phyloP scores from a whole-genome alignment of 805 yeast species.

The Cyberlindnera galapagoensis region DNA sequence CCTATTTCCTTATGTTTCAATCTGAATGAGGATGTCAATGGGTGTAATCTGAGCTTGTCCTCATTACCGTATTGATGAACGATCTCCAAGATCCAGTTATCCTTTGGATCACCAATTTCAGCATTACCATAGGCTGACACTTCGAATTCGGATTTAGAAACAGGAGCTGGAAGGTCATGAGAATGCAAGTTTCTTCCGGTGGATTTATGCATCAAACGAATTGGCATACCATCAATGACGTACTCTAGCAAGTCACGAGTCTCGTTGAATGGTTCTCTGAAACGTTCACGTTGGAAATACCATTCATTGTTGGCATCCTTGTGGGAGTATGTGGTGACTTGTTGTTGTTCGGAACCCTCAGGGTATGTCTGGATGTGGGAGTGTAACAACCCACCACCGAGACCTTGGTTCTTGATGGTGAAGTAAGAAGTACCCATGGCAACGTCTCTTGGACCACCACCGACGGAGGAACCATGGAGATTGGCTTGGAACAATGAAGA shows the following conservation, averaged over 20 bases:
- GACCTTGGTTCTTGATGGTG: conserved; percentile 55
- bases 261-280: conserved; percentile 27
- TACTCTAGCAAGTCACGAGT: conserved; percentile 22
- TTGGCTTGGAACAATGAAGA: conserved; percentile 79
- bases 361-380: conserved; percentile 71
- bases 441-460: conserved; percentile 61
- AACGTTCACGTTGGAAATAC: conserved; percentile 54
- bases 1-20: conserved; percentile 60
- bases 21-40: conserved; percentile 79
- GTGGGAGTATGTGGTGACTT: conserved; percentile 71
- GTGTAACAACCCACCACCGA: conserved; percentile 68
- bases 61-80: conserved; percentile 52
- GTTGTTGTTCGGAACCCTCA: conserved; percentile 72
- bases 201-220: conserved; percentile 55
- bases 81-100: conserved; percentile 72
- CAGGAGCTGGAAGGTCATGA: conserved; percentile 60
- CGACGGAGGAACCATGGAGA: conserved; percentile 58
- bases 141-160: conserved; percentile 62
- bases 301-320: conserved; percentile 72
- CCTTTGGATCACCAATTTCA: conserved; percentile 61
- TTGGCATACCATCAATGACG: conserved; percentile 50
- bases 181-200: conserved; percentile 69
- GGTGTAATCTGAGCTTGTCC: conserved; percentile 54
- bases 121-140: conserved; percentile 74
- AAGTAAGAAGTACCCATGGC: conserved; percentile 45